Conservation (phyloP, 1,284 basidiomycete species). For the Pascua guehoae region DNA sequence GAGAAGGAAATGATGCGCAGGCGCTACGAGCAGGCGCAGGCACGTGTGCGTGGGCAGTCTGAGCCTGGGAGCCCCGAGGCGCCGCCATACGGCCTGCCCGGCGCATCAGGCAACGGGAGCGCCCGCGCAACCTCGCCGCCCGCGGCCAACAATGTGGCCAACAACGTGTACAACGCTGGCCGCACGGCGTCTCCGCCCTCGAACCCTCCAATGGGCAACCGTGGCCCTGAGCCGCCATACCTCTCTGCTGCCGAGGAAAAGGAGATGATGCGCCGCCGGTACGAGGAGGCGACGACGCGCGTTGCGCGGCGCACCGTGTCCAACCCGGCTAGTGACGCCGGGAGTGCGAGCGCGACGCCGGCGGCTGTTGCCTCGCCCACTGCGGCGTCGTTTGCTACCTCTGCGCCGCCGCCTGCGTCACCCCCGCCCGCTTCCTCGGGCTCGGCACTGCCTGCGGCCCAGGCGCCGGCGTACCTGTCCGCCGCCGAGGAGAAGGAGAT, state of each 20-base stretch:
- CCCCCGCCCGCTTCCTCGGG: neutral
- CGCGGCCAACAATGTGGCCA: too few relatives aligned
- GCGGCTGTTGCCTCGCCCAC: neutral
- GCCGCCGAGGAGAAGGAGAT: slow-evolving; percentile 22
- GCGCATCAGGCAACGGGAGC: too few relatives aligned
- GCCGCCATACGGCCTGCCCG: too few relatives aligned
- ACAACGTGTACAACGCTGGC: too few relatives aligned
- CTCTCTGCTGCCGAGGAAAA: slow-evolving; percentile 21
- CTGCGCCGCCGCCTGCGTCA: neutral
- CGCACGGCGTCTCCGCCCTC: too few relatives aligned
- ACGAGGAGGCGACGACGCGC: slow-evolving; percentile 53
- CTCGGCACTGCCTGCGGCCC: neutral
- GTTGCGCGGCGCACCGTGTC: too few relatives aligned
- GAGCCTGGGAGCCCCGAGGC: too few relatives aligned
- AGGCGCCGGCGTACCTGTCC: slow-evolving; percentile 4
- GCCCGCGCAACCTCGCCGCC: too few relatives aligned
- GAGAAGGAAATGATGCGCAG: slow-evolving; percentile 27
- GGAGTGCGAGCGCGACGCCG: neutral
- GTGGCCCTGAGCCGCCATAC: neutral
- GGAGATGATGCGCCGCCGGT: slow-evolving; percentile 22
- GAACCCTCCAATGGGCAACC: too few relatives aligned
- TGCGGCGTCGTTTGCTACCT: neutral
- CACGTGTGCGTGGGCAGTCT: slow-evolving; percentile 29
- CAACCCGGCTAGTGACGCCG: too few relatives aligned
- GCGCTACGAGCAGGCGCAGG: slow-evolving; percentile 51